Evolutionary conservation across 2,329 filamentous ascomycete species (phyloP).

Genomic region (Alternaria incomplexa): DNA sequence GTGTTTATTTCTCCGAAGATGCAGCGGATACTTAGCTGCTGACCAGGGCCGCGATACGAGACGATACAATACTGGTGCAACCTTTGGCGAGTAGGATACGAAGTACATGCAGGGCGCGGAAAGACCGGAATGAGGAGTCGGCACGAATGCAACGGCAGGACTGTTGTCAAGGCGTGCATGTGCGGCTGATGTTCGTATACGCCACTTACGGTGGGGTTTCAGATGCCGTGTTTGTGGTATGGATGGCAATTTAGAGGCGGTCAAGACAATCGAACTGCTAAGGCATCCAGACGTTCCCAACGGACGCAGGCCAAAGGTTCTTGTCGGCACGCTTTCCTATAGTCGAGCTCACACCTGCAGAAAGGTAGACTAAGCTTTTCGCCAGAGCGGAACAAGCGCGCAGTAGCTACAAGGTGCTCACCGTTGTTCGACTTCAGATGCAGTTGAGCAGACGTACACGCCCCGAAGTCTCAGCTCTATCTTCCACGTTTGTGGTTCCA

Average conservation of each 20-base stretch:
- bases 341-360: slow-evolving; percentile 3
- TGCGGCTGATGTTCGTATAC: slow-evolving; percentile 15
- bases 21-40: not conserved
- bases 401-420: slow-evolving; percentile 9
- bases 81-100: not conserved
- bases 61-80: slow-evolving; percentile 1
- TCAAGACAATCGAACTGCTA: not conserved
- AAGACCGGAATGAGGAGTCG: slow-evolving; percentile 1
- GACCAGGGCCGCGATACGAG: not conserved
- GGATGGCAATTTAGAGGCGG: not conserved
- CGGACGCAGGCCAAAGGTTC: not conserved
- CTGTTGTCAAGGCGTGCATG: slow-evolving; percentile 12
- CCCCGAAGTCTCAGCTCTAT: slow-evolving; percentile 7
- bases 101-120: slow-evolving; percentile 13
- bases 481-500: slow-evolving; percentile 10
- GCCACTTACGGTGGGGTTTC: slow-evolving; percentile 4
- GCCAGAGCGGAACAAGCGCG: slow-evolving; percentile 3
- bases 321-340: slow-evolving; percentile 12
- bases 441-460: not conserved
- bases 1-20: slow-evolving; percentile 2
- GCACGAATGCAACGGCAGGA: not conserved
- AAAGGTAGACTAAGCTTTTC: slow-evolving; percentile 8
- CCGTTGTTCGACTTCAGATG: slow-evolving; percentile 3
- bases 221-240: not conserved
- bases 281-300: slow-evolving; percentile 2